Base-by-base conservation (phyloP, 345 rosid genomes). In the Salix arbutifolia region DNA sequence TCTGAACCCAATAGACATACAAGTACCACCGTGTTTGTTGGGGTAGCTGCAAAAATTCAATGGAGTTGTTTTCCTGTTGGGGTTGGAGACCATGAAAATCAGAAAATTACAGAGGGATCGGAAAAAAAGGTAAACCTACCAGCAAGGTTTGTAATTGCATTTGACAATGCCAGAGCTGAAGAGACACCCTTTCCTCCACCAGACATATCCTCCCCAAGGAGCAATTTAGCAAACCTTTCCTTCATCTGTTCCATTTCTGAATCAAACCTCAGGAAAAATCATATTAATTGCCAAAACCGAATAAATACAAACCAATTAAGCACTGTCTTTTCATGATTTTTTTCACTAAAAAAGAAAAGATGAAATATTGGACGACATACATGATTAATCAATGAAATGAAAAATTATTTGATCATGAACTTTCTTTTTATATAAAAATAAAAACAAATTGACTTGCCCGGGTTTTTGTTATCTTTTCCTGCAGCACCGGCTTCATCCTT, bases 141-240 rank as follows among this genome's bases (percentile, higher is more conserved):
- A 11, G 88, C 88, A 78, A 86, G 85, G 37, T 86, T 86, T n/a
- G 88, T 86, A 48, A 83, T 79, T 73, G 88, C 86, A 67, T 86
- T 86, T 28, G 88, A 86, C 85, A 86, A 70, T 13, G 88, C 88
- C 31, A 86, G 68, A 46, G 86, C 88, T 10, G 88, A 86, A 16
- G 86, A 81, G 30, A 86, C 88, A 6, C 88, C 88, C 68, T 86
- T 86, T 64, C 86, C 85, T 40, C 88, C 86, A 28, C 88, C 88
- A 9, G 88, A 86, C 88, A 86, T 86, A 74, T 86, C 88, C 67
- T 86, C 88, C 21, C 88, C 88, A 28, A 86, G 52, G n/a, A 86
- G 86, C 80, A 86, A 70, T 67, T 83, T 86, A 2, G 88, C 73
- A 77, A 86, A 83, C 76, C 81, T 81, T 65, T 86, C 88, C 77